Evolutionary conservation across 352 stramenopile species (phyloP), one percentile per base, ranked within the genome.

Genomic region (Globisporangium spiculum): DNA sequence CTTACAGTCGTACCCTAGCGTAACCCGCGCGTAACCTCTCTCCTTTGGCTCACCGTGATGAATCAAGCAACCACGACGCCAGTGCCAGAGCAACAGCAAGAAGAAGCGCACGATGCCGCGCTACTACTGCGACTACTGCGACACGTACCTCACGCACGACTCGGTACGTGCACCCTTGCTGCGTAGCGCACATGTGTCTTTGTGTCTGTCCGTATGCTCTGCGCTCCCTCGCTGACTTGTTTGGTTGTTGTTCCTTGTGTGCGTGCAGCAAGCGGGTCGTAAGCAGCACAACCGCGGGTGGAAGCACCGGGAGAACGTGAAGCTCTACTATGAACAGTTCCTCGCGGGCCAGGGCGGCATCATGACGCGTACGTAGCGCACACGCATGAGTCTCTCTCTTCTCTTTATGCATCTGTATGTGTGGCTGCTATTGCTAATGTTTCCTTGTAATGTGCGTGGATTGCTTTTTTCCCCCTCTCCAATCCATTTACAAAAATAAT

Each of bases 121-220:
- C 69, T 98, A 97, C 80, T 98, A 97, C 78, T 98, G 92, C 78
- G 92, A 98, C 77, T 98, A 98, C 77, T 98, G 93, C 75, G 92
- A 97, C 73, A 97, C 92, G 60, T 98, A 98, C 75, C 86, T 98
- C 66, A 98, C 93, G 69, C 93, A 98, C 74, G 92, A 98, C 79
- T 98, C 92, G 72, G 90, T 96, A 70, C 67, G 75, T 22, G 12
- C n/a, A 36, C 32, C 32, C 5, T 36, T 36, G 32, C 32, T 36
- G 32, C 32, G 32, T 4, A 32, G 27, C 27, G 3, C 32, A 36
- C 32, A 36, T 36, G 32, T 26, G 34, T 34, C 14, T 30, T 5
- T 16, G 50, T 62, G 32, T n/a, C 0, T 59, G 8, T 52, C 20
- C 26, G 18, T 59, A 27, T 50, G 10, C 27, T 36, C 9, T 24